A percentile compares a stretch with the other conserved stretches of the same genome.
Conservation (phyloP, 805 yeast species). For the Kazachstania psychrophila region DNA sequence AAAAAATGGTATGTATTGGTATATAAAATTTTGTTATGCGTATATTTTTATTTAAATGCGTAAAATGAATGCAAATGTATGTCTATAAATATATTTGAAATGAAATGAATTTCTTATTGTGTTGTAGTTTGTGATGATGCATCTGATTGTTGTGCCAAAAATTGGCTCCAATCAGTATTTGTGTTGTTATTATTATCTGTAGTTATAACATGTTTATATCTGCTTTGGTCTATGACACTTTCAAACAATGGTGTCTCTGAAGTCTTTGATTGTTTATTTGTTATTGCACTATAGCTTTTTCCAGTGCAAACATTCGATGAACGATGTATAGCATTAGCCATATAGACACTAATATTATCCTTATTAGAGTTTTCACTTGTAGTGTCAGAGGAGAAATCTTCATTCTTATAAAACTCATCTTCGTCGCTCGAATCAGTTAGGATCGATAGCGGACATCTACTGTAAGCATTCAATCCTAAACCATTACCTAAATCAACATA, state of each 20-base stretch:
- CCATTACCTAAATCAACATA: constrained; percentile 30
- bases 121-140: neutral
- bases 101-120: too few relatives aligned
- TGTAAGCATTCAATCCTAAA: constrained; percentile 29
- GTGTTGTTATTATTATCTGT: too few relatives aligned
- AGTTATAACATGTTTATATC: too few relatives aligned
- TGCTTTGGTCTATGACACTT: too few relatives aligned
- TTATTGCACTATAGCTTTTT: constrained; percentile 1
- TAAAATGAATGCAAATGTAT: too few relatives aligned
- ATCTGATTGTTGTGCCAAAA: neutral
- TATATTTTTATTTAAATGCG: too few relatives aligned
- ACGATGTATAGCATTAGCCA: constrained; percentile 21
- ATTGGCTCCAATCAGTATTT: constrained; percentile 1
- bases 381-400: neutral
- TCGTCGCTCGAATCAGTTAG: constrained; percentile 30
- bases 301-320: constrained; percentile 9
- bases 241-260: constrained; percentile 1
- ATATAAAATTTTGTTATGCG: too few relatives aligned
- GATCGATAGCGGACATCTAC: constrained; percentile 34
- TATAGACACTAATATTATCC: constrained; percentile 16
- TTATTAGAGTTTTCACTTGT: constrained; percentile 1
- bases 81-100: too few relatives aligned
- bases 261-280: neutral
- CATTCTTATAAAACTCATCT: constrained; percentile 17
- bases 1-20: too few relatives aligned